Evolutionary conservation across 1,284 basidiomycete species (phyloP), one percentile per base, ranked within the genome.

Genomic region (Ceratobasidium sp.): DNA sequence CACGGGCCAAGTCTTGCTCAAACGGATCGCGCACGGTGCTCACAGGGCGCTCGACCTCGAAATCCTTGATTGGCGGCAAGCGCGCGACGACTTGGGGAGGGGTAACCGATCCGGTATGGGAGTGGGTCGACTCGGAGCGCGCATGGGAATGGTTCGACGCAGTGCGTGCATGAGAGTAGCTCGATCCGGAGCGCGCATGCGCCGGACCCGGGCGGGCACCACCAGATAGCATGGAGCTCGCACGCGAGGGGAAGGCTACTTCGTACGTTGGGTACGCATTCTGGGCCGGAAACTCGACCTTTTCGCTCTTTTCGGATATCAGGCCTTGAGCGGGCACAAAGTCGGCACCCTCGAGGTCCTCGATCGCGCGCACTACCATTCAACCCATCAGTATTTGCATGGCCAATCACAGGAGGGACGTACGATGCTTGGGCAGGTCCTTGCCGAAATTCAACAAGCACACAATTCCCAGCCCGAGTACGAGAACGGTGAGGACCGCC

Each of bases 361-460:
- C 83, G 68, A 87, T 80, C 7, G 81, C 79, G 71, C 85, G 83
- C 68, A 91, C 88, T 91, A 68, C 17, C 64, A 38, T n/a, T 10
- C 10, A 69, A n/a, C n/a, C n/a, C n/a, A n/a, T n/a, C n/a, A n/a
- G n/a, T n/a, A n/a, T n/a, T n/a, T n/a, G n/a, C n/a, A n/a, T n/a
- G n/a, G n/a, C n/a, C n/a, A n/a, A 15, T 5, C 40, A 47, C 55
- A 1, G 47, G 32, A 31, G 58, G 68, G 15, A 83, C 89, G 79
- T 74, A 91, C 90, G 78, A 76, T 89, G 87, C 35, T 83, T 84
- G 60, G 82, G 77, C 70, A 93, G 79, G 27, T 90, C 90, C 76
- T 87, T 88, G 70, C 87, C 89, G 73, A 91, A 92, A 79, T 91
- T 92, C 74, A 85, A 75, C 32, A 86, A 83, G 75, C 90, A 91